phyloP scores from a whole-genome alignment of 352 stramenopile genomes.

The Phytophthora aleatoria region DNA sequence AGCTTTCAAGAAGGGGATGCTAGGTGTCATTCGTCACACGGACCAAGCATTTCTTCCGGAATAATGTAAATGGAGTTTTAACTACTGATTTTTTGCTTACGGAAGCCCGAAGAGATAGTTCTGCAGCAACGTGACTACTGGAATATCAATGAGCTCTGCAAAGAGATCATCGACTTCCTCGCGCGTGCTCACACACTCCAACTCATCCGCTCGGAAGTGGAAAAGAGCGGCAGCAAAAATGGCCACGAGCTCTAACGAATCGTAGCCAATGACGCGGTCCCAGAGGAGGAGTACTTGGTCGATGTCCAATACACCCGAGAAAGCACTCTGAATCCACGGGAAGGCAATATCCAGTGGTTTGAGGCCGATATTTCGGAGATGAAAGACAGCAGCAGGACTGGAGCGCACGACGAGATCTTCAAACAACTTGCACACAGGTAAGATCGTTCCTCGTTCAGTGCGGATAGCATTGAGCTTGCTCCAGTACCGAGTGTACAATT shows the following conservation, averaged over 20 bases:
- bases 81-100: conserved; percentile 15
- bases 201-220: conserved; percentile 62
- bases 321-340: conserved; percentile 79
- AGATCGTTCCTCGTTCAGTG: conserved; percentile 55
- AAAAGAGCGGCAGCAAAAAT: conserved; percentile 78
- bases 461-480: conserved; percentile 75
- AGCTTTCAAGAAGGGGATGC: conserved; percentile 49
- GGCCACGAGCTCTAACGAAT: conserved; percentile 69
- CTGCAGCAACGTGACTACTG: conserved; percentile 70
- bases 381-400: conserved; percentile 56
- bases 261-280: conserved; percentile 77
- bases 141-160: conserved; percentile 70
- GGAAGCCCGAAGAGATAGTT: conserved; percentile 68
- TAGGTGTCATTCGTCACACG: conserved; percentile 47
- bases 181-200: conserved; percentile 43
- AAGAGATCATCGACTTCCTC: conserved; percentile 74
- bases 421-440: conserved; percentile 77
- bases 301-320: conserved; percentile 79
- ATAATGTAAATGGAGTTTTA: conserved; percentile 17
- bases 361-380: conserved; percentile 64
- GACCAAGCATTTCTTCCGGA: conserved; percentile 41
- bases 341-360: conserved; percentile 76
- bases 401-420: conserved; percentile 64
- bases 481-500: conserved; percentile 83
- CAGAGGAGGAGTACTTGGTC: conserved; percentile 78